phyloP scores from a whole-genome alignment of 805 yeast species.

The Wickerhamiella azymoides region DNA sequence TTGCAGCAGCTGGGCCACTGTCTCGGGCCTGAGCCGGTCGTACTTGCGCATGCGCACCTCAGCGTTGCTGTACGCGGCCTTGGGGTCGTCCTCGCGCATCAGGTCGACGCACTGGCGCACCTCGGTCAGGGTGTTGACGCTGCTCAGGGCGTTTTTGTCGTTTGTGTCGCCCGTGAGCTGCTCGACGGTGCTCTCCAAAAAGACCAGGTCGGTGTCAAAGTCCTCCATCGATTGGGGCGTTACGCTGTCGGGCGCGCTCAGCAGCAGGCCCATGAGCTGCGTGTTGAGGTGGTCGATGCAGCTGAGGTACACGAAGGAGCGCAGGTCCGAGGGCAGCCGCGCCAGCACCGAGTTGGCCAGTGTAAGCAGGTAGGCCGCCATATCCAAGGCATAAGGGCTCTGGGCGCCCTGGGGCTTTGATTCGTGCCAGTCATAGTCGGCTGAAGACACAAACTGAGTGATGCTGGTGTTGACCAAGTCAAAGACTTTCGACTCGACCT shows the following conservation, averaged over 20 bases:
- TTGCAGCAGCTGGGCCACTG: conserved; percentile 27
- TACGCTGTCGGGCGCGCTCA: conserved; percentile 36
- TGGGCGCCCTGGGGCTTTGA: conserved; percentile 38
- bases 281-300: conserved; percentile 76
- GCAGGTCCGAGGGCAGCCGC: conserved; percentile 63
- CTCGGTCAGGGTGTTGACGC: conserved; percentile 63
- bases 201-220: conserved; percentile 67
- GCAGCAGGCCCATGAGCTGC: conserved; percentile 46
- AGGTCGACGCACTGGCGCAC: conserved; percentile 68
- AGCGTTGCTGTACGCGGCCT: conserved; percentile 37
- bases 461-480: conserved; percentile 71
- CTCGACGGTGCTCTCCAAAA: conserved; percentile 43
- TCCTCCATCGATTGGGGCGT: conserved; percentile 52
- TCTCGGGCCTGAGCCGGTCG: conserved; percentile 60
- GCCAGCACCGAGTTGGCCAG: conserved; percentile 75
- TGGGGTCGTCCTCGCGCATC: conserved; percentile 41
- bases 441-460: conserved; percentile 64
- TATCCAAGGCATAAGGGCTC: conserved; percentile 60
- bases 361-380: conserved; percentile 73
- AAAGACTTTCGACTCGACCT: conserved; percentile 70
- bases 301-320: conserved; percentile 67
- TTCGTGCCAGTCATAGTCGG: conserved; percentile 68
- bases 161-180: conserved; percentile 20
- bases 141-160: conserved; percentile 21
- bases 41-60: conserved; percentile 47